phyloP scores from a whole-genome alignment of 2,329 filamentous ascomycete species.

The Aotearoamyces nothofagi region DNA sequence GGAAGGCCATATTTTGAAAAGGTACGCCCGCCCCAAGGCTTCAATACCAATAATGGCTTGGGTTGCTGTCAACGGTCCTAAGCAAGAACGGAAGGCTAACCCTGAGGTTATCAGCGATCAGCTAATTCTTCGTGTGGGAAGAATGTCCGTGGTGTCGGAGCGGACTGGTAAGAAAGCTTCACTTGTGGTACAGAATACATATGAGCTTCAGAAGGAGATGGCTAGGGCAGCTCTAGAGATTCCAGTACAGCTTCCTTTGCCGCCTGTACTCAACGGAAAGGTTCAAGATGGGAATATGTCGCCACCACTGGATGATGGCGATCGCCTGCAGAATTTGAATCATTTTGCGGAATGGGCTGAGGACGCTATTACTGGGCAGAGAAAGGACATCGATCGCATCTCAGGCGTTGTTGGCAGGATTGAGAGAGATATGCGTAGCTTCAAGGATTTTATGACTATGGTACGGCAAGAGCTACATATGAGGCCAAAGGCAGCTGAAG shows the following conservation, averaged over 20 bases:
- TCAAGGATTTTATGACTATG: constrained; percentile 18
- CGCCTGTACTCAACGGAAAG: no score
- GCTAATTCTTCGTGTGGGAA: constrained; percentile 13
- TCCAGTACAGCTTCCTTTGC: no score
- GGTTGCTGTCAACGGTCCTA: no score
- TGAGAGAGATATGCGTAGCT: constrained; percentile 13
- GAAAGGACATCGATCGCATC: constrained; percentile 17
- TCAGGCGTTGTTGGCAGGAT: constrained; percentile 12
- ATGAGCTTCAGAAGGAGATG: no score
- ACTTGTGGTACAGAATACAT: constrained; percentile 1
- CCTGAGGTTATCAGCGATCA: constrained; percentile 10
- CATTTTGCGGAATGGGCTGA: constrained; percentile 14
- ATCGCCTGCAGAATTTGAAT: no score
- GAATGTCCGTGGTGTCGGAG: constrained; percentile 13
- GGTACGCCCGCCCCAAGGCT: constrained; percentile 10
- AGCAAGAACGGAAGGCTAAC: not conserved
- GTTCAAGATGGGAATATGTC: not conserved
- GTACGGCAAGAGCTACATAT: constrained; percentile 11
- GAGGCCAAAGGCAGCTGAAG: constrained; percentile 2
- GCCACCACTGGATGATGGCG: no score
- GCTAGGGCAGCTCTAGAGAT: no score
- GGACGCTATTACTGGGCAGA: constrained; percentile 12
- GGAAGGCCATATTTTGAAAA: constrained; percentile 14
- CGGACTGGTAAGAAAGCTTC: constrained; percentile 8
- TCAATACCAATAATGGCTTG: no score